Base-by-base conservation (phyloP, 2,329 filamentous ascomycete genomes). In the Teratosphaeriaceae sp. region DNA sequence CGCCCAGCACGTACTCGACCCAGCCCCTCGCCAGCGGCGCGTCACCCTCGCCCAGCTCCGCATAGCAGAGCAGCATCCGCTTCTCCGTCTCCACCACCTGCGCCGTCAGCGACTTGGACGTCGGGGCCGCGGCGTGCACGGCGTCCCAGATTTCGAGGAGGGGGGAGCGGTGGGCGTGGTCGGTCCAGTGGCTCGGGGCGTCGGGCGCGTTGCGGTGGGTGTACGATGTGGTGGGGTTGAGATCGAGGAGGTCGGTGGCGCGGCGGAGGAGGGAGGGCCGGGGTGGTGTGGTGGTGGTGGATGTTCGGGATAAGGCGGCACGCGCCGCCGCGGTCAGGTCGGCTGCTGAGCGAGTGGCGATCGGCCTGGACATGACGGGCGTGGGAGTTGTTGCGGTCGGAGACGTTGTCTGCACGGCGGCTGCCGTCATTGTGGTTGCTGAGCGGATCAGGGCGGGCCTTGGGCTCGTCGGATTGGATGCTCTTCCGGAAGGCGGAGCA, bases 1-100 rank as follows among this genome's bases (percentile, higher is more conserved):
- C 38, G 1, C 53, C 56, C n/a, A 60, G 47, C 20, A 55, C 45
- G 33, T 55, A 58, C 43, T 58, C 55, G 26, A 60, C 48, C 54
- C 54, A 60, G 5, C 51, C 49, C 7, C 40, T 43, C 5, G 16
- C 40, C 23, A 60, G 40, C 30, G 39, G 31, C 9, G 44, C 41
- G 4, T 39, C 40, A 5, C 57, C 57, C 20, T 55, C 42, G 5
- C n/a, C 42, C 18, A 60, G 46, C 43, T 58, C 53, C 6, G 54
- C 50, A 39, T 47, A 60, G 20, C 42, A 40, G 12, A 43, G 38
- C 7, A 57, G 33, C 42, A 59, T 49, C 11, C 37, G 40, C 35
- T 52, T 48, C 41, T 57, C 45, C 9, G 48, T 48, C 18, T 36
- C 46, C 23, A 49, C 41, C 5, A 56, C 35, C 31, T 51, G 51